phyloP scores from a whole-genome alignment of 768 basidiomycete species.

The Mycena polygramma region DNA sequence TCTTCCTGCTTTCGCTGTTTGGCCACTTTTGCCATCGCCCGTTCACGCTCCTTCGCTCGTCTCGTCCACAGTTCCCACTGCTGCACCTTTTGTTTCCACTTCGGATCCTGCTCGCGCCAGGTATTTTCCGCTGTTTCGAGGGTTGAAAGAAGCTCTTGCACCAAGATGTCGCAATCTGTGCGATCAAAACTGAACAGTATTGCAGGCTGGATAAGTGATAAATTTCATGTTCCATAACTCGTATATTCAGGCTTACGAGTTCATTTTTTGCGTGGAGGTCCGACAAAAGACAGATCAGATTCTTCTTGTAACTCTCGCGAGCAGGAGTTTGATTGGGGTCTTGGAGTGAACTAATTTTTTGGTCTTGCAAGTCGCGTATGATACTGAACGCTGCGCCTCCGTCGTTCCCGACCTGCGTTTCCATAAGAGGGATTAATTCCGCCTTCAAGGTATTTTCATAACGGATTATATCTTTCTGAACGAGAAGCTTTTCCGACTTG shows the following conservation, averaged over 20 bases:
- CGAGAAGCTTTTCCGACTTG: conserved; percentile 60
- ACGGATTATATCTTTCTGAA: conserved; percentile 69
- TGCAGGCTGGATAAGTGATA: conserved; percentile 60
- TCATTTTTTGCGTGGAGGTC: conserved; percentile 69
- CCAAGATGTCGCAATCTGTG: conserved; percentile 68
- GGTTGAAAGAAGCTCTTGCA: conserved; percentile 46
- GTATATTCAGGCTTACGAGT: conserved; percentile 58
- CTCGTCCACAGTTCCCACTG: conserved; percentile 66
- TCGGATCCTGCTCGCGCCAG: conserved; percentile 62
- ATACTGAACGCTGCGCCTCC: conserved; percentile 51
- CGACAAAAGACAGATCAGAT: conserved; percentile 65
- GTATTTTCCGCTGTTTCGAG: conserved; percentile 59
- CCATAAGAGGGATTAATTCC: conserved; percentile 53
- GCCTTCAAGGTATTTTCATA: conserved; percentile 71
- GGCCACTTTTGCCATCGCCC: conserved; percentile 51
- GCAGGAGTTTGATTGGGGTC: conserved; percentile 50
- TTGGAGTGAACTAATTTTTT: conserved; percentile 38
- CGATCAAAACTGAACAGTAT: conserved; percentile 79
- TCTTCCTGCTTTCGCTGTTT: conserved; percentile 57
- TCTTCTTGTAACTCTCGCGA: conserved; percentile 48
- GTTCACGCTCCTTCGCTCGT: conserved; percentile 62
- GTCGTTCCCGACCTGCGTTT: conserved; percentile 51
- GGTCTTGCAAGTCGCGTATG: conserved; percentile 55
- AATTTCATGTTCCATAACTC: background rate
- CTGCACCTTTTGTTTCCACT: conserved; percentile 64